Conservation (phyloP, 2,329 filamentous ascomycete species). For the Didymella glomerata region DNA sequence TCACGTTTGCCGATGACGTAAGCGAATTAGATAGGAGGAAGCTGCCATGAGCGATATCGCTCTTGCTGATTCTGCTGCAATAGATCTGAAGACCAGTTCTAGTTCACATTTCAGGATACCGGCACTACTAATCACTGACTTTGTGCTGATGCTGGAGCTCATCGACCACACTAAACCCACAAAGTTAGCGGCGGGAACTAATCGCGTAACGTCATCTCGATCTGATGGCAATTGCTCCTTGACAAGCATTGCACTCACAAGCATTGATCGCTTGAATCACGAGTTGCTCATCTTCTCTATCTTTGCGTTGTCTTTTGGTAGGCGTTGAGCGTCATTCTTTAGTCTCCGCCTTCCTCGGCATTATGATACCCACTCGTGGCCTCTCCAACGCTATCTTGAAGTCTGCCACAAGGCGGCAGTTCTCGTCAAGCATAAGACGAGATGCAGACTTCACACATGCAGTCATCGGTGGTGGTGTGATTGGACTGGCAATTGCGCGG, state of each 20-base stretch:
- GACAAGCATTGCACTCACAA: conserved; percentile 10
- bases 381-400: conserved; percentile 9
- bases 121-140: no score
- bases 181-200: conserved; percentile 19
- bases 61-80: not conserved
- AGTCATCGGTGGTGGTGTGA: conserved; percentile 74
- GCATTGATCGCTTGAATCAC: not conserved
- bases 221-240: conserved; percentile 1
- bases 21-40: conserved; percentile 1
- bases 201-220: conserved; percentile 18
- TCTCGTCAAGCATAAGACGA: conserved; percentile 40
- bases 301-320: not conserved
- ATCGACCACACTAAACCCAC: not conserved
- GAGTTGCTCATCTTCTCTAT: not conserved
- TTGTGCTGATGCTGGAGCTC: not conserved
- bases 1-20: conserved; percentile 21
- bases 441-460: conserved; percentile 70
- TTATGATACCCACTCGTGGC: conserved; percentile 27
- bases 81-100: not conserved
- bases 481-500: conserved; percentile 82
- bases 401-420: conserved; percentile 18
- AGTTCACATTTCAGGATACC: not conserved
- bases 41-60: not conserved
- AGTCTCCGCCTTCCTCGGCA: not conserved
- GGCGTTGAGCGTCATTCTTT: not conserved